Conservation (phyloP, 2,329 filamentous ascomycete genomes). For the Nigrospora osmanthi region DNA sequence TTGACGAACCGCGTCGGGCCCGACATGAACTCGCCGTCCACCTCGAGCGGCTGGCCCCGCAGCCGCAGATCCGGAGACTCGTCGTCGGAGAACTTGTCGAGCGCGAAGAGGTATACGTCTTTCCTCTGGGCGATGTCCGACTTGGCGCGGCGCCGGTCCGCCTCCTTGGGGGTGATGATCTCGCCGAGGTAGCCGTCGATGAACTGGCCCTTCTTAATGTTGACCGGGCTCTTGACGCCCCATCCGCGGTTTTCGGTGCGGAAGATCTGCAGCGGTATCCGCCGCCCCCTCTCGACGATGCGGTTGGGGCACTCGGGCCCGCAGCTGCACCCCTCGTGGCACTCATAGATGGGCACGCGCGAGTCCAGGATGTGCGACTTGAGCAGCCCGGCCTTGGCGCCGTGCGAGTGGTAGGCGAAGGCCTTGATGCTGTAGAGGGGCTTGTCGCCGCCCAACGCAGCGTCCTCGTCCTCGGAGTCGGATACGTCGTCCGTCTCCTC, state of each 20-base stretch:
- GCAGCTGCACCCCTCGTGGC: slow-evolving; percentile 65
- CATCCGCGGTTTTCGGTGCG: slow-evolving; percentile 66
- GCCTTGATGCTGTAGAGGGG: slow-evolving; percentile 26
- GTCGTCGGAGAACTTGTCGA: slow-evolving; percentile 69
- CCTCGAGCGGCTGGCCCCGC: slow-evolving; percentile 47
- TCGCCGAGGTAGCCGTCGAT: slow-evolving; percentile 74
- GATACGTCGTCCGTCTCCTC: slow-evolving; percentile 33
- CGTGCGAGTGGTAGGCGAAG: slow-evolving; percentile 59
- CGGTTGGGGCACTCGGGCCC: slow-evolving; percentile 60
- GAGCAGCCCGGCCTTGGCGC: slow-evolving; percentile 42
- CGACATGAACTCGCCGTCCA: slow-evolving; percentile 69
- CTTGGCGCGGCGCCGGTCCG: slow-evolving; percentile 52
- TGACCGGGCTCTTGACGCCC: slow-evolving; percentile 60
- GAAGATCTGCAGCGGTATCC: slow-evolving; percentile 68
- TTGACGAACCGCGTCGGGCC: slow-evolving; percentile 78
- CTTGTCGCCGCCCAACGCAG: slow-evolving; percentile 36
- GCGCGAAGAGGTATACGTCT: slow-evolving; percentile 69
- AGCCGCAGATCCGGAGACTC: slow-evolving; percentile 48
- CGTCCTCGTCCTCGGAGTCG: slow-evolving; percentile 46
- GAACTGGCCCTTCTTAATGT: slow-evolving; percentile 66
- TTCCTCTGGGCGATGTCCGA: slow-evolving; percentile 54
- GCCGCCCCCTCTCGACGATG: slow-evolving; percentile 67
- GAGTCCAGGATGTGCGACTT: slow-evolving; percentile 43
- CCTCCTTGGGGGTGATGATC: slow-evolving; percentile 56
- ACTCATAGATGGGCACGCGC: slow-evolving; percentile 68